These are phyloP conservation scores for Hypoxylon crocopeplum DNA, from an alignment of 495 filamentous ascomycete species.

Conservation along the genomic window DNA sequence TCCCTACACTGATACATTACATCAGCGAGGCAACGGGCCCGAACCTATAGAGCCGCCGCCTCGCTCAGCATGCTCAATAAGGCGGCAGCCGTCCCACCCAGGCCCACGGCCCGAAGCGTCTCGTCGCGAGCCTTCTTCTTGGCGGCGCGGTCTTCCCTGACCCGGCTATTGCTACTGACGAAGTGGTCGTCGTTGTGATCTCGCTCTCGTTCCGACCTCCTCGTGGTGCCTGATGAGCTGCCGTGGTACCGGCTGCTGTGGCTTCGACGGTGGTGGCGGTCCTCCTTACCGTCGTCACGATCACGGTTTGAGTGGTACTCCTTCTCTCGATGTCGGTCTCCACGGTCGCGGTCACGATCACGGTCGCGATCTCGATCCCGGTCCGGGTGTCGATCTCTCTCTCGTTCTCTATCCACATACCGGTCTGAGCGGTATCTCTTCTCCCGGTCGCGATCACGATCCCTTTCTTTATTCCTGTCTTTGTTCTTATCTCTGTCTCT, in stretches of 20 bases:
- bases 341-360: conserved; percentile 23
- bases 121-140: conserved; percentile 49
- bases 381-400: conserved; percentile 24
- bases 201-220: conserved; percentile 18
- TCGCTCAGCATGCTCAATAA: conserved; percentile 59
- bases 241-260: conserved; percentile 25
- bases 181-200: conserved; percentile 34
- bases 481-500: conserved; percentile 33
- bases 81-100: conserved; percentile 59
- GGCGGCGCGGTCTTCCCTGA: conserved; percentile 32
- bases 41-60: conserved; percentile 48
- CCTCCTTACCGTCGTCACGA: conserved; percentile 4
- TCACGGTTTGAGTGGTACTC: conserved; percentile 27
- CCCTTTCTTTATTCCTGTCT: conserved; percentile 40
- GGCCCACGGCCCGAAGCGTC: conserved; percentile 52
- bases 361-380: conserved; percentile 33
- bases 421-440: conserved; percentile 31
- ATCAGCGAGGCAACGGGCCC: not conserved
- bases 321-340: conserved; percentile 20
- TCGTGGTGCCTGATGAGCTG: conserved; percentile 7
- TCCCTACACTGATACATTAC: not conserved
- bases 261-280: conserved; percentile 23
- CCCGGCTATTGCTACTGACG: conserved; percentile 2
- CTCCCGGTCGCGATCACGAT: conserved; percentile 40
- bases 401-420: conserved; percentile 34